A percentile compares a stretch with the other conserved stretches of the same genome.
phyloP scores from a whole-genome alignment of 148 eudicot genomes.

The Silene uniflora region DNA sequence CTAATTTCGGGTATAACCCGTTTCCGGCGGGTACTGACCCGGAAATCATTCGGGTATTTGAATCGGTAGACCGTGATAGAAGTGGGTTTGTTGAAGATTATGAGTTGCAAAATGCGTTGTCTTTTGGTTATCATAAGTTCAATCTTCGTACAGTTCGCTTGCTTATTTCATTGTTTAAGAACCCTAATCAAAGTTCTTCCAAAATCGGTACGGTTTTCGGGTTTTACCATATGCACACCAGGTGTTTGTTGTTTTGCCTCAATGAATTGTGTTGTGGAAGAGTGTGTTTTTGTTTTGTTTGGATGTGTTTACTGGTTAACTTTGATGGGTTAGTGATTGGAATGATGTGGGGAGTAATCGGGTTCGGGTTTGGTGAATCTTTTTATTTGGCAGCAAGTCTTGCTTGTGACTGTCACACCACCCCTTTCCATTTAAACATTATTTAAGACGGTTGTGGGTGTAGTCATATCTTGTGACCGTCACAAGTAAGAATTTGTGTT shows the following conservation, averaged over 20 bases:
- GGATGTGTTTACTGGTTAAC: no score
- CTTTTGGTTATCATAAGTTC: constrained; percentile 49
- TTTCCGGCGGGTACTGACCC: constrained; percentile 74
- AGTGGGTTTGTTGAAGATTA: constrained; percentile 66
- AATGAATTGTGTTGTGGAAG: no score
- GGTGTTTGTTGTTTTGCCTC: neutral
- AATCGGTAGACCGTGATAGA: constrained; percentile 64
- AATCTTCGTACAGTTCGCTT: constrained; percentile 56
- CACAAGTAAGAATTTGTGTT: no score
- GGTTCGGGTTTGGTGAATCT: no score
- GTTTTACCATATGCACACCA: neutral
- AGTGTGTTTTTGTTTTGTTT: no score
- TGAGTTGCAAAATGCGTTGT: constrained; percentile 56
- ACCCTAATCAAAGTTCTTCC: constrained; percentile 32
- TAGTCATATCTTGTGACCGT: no score
- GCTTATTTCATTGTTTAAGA: constrained; percentile 58
- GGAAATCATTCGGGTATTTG: constrained; percentile 64
- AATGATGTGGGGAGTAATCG: no score
- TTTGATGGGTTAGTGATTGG: no score
- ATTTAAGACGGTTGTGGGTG: no score
- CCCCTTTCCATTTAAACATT: no score
- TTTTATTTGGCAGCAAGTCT: no score
- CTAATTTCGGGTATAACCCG: neutral
- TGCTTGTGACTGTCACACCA: no score
- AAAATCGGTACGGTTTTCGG: constrained; percentile 36